Evolutionary conservation across 2,329 filamentous ascomycete genomes (phyloP), one percentile per base, ranked within the genome.

Genomic region (Xylaria multiplex): DNA sequence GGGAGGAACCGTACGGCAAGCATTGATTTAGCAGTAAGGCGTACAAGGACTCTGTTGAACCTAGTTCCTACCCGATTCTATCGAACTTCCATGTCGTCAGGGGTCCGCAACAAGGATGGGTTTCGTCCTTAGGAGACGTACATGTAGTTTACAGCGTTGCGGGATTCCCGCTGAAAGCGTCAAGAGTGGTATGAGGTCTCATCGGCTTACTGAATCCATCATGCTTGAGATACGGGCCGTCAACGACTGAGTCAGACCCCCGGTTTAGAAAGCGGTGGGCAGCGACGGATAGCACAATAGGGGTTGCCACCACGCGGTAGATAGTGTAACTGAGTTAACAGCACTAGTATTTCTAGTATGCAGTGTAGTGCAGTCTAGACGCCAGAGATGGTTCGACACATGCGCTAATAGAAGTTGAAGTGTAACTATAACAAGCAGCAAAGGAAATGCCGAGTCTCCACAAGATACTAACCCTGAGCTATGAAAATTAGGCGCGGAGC

Each of bases 391-490:
- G 45, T 19, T 46, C 54, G 50, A 49, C 32, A 49, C 0, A 48
- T 24, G 43, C 3, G 8, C 37, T 59, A 40, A 48, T 27, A 35
- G 37, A 50, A n/a, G 9, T 19, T 13, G 32, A 59, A 30, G 37
- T 16, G 16, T 59, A 43, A 27, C 43, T 27, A 11, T 24, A 32
- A 42, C n/a, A 16, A 37, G 30, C 14, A 35, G 50, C 22, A 6
- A 50, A 59, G 46, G 45, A 46, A 22, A 16, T 43, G 42, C 55
- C 42, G 43, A 59, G 27, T 49, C 50, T 19, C 49, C 42, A 53
- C 32, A 53, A 16, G 42, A 32, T 37, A 24, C 22, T 27, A 22
- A 14, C 42, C 32, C 37, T 30, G 14, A 49, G 14, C 19, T 45
- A 16, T 22, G 37, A 30, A 2, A 30, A 45, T 19, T 45, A 8